Conservation (phyloP, 768 basidiomycete species). For the Serendipita sp. region DNA sequence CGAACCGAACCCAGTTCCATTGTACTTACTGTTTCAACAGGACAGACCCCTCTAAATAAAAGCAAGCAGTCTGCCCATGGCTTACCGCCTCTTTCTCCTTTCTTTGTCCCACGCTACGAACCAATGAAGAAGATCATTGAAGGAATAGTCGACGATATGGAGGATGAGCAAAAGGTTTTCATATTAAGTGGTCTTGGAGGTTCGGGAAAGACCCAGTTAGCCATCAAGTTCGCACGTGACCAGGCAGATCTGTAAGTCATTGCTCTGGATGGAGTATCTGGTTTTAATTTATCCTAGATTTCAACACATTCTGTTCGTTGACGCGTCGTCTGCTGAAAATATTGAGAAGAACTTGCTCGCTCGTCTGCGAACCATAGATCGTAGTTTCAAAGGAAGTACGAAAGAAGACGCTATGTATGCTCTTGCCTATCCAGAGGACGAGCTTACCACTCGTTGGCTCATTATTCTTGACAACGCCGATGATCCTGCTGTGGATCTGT, state of each 20-base stretch:
- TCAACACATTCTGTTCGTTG: neutral
- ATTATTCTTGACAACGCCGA: conserved; percentile 3
- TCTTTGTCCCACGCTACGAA: neutral
- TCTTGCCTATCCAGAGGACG: neutral
- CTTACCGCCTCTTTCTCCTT: neutral
- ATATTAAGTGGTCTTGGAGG: neutral
- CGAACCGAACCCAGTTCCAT: neutral
- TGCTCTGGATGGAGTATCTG: neutral
- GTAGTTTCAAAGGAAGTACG: neutral
- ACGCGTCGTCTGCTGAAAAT: neutral
- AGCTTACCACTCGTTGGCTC: neutral
- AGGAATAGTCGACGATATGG: neutral
- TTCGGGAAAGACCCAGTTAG: neutral
- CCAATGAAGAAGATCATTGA: neutral
- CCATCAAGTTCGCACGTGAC: neutral
- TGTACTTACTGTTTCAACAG: neutral
- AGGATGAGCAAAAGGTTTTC: neutral
- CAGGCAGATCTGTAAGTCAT: neutral
- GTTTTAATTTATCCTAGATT: neutral
- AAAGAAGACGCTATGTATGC: neutral
- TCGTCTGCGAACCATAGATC: neutral
- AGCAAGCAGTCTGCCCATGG: neutral
- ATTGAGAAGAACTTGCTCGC: neutral
- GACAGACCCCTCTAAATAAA: neutral
- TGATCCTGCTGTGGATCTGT: neutral